A percentile compares a stretch with the other conserved stretches of the same genome.
Conservation (phyloP, 805 yeast species). For the Lachancea sp. region DNA sequence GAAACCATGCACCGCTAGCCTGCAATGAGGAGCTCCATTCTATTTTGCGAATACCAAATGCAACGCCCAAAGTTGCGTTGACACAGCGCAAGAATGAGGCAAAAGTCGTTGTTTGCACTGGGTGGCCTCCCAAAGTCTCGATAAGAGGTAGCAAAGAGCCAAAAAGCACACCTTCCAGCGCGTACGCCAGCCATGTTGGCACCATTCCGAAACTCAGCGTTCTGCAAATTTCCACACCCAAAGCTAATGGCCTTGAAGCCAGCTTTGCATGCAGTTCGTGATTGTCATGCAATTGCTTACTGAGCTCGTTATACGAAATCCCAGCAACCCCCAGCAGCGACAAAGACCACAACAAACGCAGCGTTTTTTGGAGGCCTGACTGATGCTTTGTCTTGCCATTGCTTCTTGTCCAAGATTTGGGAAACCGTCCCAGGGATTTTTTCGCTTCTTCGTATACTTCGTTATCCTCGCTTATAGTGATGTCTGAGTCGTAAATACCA, state of each 20-base stretch:
- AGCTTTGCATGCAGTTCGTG: slow-evolving; percentile 39
- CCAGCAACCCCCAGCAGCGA: slow-evolving; percentile 40
- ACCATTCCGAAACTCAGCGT: slow-evolving; percentile 13
- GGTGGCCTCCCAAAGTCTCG: slow-evolving; percentile 22
- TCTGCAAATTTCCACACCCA: slow-evolving; percentile 29
- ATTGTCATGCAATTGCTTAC: slow-evolving; percentile 46
- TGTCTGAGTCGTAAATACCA: slow-evolving; percentile 43
- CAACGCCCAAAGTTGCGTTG: slow-evolving; percentile 63
- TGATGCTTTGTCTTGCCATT: not conserved
- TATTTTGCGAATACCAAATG: slow-evolving; percentile 60
- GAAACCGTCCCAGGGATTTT: slow-evolving; percentile 11
- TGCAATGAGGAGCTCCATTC: slow-evolving; percentile 66
- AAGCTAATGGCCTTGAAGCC: slow-evolving; percentile 38
- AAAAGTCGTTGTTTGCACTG: slow-evolving; percentile 14
- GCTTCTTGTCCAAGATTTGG: slow-evolving; percentile 1
- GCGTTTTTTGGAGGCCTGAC: slow-evolving; percentile 1
- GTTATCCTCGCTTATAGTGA: slow-evolving; percentile 28
- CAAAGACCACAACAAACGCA: slow-evolving; percentile 12
- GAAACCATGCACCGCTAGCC: slow-evolving; percentile 56
- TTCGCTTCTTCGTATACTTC: slow-evolving; percentile 30
- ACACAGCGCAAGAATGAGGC: slow-evolving; percentile 15
- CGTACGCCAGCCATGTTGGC: slow-evolving; percentile 30
- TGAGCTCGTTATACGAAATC: slow-evolving; percentile 45
- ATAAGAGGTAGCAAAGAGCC: slow-evolving; percentile 47
- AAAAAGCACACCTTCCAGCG: slow-evolving; percentile 52